Percentiles rank a stretch among this genome's conserved stretches.
phyloP scores from a whole-genome alignment of 805 yeast species.

The Suhomyces canberraensis region DNA sequence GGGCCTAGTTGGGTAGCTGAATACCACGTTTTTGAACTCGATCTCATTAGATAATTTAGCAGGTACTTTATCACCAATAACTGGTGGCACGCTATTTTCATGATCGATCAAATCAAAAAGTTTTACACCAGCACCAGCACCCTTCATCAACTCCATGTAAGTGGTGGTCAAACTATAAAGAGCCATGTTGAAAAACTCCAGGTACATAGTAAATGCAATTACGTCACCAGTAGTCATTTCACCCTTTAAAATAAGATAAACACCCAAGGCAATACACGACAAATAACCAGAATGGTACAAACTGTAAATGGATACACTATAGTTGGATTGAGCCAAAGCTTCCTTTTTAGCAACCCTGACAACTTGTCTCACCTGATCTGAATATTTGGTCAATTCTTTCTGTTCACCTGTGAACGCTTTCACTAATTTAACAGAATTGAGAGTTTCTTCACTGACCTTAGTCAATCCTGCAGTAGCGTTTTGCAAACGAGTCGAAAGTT shows the following conservation, averaged over 20 bases:
- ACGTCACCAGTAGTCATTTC: constrained; percentile 48
- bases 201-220: constrained; percentile 45
- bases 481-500: constrained; percentile 38
- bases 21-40: constrained; percentile 37
- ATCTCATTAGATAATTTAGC: constrained; percentile 25
- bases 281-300: constrained; percentile 43
- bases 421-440: constrained; percentile 40
- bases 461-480: constrained; percentile 45
- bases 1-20: constrained; percentile 42
- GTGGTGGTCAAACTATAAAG: constrained; percentile 44
- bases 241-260: constrained; percentile 39
- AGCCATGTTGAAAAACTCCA: constrained; percentile 43
- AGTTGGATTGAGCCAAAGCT: constrained; percentile 44
- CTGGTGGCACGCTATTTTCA: constrained; percentile 33
- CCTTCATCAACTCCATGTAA: constrained; percentile 46
- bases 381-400: constrained; percentile 38
- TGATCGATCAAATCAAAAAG: constrained; percentile 41
- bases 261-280: constrained; percentile 42
- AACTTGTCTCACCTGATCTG: constrained; percentile 37
- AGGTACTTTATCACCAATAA: constrained; percentile 30
- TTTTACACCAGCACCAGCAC: constrained; percentile 45
- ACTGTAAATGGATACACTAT: constrained; percentile 40
- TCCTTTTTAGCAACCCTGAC: constrained; percentile 41
- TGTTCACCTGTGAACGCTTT: constrained; percentile 45
- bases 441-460: constrained; percentile 42